Conservation (phyloP, 163 green algal genomes). For the Scenedesmus sp. region DNA sequence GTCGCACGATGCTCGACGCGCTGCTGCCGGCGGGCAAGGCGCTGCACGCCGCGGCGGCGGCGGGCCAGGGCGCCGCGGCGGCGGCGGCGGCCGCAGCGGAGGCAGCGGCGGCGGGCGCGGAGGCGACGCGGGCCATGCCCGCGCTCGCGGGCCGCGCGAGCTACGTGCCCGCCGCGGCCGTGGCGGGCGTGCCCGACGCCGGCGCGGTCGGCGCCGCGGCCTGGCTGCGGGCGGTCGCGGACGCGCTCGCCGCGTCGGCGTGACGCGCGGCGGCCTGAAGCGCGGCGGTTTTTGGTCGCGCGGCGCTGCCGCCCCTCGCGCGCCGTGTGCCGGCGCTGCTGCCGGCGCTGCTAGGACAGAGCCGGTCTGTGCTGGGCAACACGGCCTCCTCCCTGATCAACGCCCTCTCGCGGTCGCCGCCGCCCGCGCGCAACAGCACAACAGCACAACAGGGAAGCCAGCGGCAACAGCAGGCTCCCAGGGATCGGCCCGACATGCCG, state of each 20-base stretch:
- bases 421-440: too few relatives aligned
- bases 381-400: too few relatives aligned
- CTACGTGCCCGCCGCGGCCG: slow-evolving; percentile 75
- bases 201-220: slow-evolving; percentile 74
- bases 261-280: too few relatives aligned
- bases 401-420: too few relatives aligned
- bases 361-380: too few relatives aligned
- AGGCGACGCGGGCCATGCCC: slow-evolving; percentile 73
- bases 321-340: too few relatives aligned
- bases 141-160: slow-evolving; percentile 69
- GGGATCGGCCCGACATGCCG: background rate
- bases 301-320: too few relatives aligned
- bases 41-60: slow-evolving; percentile 33
- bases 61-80: slow-evolving; percentile 9
- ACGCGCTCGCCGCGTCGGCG: slow-evolving; percentile 11
- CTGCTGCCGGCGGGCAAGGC: slow-evolving; percentile 68
- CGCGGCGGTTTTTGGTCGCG: too few relatives aligned
- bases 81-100: slow-evolving; percentile 47
- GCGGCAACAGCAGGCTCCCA: background rate
- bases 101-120: slow-evolving; percentile 71
- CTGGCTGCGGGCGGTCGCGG: slow-evolving; percentile 69
- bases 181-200: slow-evolving; percentile 71
- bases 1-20: slow-evolving; percentile 91
- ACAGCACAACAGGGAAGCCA: background rate
- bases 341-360: too few relatives aligned